Evolutionary conservation across 345 rosid genomes (phyloP), one percentile per base, ranked within the genome.

Genomic region (Citrus unshiu): DNA sequence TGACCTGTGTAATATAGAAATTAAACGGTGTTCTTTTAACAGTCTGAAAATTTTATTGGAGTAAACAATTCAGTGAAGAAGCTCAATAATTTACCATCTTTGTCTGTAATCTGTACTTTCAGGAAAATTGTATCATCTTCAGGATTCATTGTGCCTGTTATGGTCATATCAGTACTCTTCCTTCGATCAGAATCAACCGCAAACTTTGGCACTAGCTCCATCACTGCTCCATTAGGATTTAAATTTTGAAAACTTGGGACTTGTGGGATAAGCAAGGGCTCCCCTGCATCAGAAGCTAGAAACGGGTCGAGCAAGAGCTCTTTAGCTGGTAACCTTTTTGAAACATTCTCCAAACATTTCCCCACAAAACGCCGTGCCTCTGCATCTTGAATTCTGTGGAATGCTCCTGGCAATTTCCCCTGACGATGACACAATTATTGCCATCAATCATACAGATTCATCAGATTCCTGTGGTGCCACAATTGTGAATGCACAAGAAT

Each of bases 351-450:
- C 77, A 95, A 81, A 75, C 99, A 95, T 86, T 90, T 95, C 27
- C 93, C 97, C 29, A 95, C 89, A 51, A 95, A 93, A 59, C 85
- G 57, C 79, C 79, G 89, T 2, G 98, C 97, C 85, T 90, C 94
- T 7, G 4, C 65, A 78, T 91, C 90, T 84, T 90, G 68, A 68
- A 95, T 92, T 75, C 86, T 83, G 78, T 89, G 78, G 82, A 91
- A 93, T 69, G 97, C 97, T 78, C 89, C 88, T 0, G 99, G 99
- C 86, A 92, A 76, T 89, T 92, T 95, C 46, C 97, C 97, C 99
- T 95, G 82, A 30, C 14, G 70, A 75, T 27, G 14, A 79, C 56
- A 58, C 25, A 29, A 46, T 16, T 27, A 78, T 67, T 30, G 4
- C 8, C 27, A n/a, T 58, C 12, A 60, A 40, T 54, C 68, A 79